These are phyloP conservation scores for Neurospora sp. DNA, from an alignment of 495 filamentous ascomycete species.

Conservation along the genomic window DNA sequence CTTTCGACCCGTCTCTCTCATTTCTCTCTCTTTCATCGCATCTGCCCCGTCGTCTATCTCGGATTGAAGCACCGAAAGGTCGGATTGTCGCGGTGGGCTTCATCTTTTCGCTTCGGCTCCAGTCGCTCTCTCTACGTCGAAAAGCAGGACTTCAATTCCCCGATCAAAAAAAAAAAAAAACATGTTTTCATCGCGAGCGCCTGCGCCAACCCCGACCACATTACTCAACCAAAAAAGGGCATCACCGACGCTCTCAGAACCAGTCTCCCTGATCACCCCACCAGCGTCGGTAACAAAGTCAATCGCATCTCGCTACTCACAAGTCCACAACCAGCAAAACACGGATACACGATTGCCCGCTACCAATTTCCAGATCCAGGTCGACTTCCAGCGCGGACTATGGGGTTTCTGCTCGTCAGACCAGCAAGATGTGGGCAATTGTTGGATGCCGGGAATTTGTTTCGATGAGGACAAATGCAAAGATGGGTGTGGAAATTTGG, in stretches of 20 bases:
- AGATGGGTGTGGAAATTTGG: background rate
- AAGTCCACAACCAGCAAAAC: background rate
- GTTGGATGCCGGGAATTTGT: background rate
- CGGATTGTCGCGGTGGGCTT: background rate
- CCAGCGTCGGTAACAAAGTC: background rate
- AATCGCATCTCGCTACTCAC: background rate
- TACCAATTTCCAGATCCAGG: background rate
- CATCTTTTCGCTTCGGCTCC: background rate
- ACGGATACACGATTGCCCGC: rapidly evolving
- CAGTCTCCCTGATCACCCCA: background rate
- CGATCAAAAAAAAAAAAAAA: too few species aligned
- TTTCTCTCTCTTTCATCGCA: background rate
- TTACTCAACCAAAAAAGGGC: background rate
- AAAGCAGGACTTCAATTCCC: background rate
- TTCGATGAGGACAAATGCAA: background rate
- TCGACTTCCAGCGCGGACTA: background rate
- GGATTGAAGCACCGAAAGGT: background rate
- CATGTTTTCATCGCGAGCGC: background rate
- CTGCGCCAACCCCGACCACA: background rate
- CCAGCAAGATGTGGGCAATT: background rate
- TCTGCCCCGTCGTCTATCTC: background rate
- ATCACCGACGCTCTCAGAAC: background rate
- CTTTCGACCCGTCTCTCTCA: background rate
- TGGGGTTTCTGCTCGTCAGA: background rate
- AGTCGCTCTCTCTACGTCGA: background rate